Conservation (phyloP, 2,329 filamentous ascomycete species). For the Zopfia rhizophila region DNA sequence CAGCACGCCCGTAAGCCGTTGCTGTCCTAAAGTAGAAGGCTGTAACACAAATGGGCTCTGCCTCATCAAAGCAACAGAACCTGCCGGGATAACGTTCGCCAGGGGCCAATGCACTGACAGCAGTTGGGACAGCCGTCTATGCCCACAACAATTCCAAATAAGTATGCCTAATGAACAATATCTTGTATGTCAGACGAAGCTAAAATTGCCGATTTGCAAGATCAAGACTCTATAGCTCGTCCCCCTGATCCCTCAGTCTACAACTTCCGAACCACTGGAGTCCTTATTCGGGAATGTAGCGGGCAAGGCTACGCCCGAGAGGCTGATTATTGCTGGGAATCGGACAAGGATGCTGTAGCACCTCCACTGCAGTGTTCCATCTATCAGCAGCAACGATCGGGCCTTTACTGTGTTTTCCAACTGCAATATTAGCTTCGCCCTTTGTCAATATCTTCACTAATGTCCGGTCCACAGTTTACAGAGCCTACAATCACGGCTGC, state of each 20-base stretch:
- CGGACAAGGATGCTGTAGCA: slow-evolving; percentile 25
- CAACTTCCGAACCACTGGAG: slow-evolving; percentile 19
- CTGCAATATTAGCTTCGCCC: too few species aligned
- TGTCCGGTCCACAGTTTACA: too few species aligned
- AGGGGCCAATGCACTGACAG: slow-evolving; percentile 25
- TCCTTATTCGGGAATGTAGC: slow-evolving; percentile 24
- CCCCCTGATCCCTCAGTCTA: slow-evolving; percentile 19
- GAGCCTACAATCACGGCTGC: too few species aligned
- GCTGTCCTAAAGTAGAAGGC: slow-evolving; percentile 14
- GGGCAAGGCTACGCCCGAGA: slow-evolving; percentile 19
- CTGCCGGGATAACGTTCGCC: slow-evolving; percentile 21
- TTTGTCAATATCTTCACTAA: too few species aligned
- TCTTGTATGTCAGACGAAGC: not conserved
- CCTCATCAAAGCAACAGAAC: slow-evolving; percentile 16
- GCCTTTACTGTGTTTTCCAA: not conserved
- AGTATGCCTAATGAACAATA: slow-evolving; percentile 7
- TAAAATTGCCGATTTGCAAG: not conserved
- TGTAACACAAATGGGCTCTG: slow-evolving; percentile 28
- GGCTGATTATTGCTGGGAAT: slow-evolving; percentile 26
- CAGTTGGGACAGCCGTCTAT: slow-evolving; percentile 16
- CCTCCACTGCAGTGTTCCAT: slow-evolving; percentile 17
- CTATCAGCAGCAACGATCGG: slow-evolving; percentile 2
- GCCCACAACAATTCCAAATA: slow-evolving; percentile 21
- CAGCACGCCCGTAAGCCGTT: slow-evolving; percentile 19
- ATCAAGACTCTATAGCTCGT: slow-evolving; percentile 23